Percentiles rank a stretch among this genome's conserved stretches.
Conservation (phyloP, 352 stramenopile genomes). For the Phytopythium cucurbitacearum region DNA sequence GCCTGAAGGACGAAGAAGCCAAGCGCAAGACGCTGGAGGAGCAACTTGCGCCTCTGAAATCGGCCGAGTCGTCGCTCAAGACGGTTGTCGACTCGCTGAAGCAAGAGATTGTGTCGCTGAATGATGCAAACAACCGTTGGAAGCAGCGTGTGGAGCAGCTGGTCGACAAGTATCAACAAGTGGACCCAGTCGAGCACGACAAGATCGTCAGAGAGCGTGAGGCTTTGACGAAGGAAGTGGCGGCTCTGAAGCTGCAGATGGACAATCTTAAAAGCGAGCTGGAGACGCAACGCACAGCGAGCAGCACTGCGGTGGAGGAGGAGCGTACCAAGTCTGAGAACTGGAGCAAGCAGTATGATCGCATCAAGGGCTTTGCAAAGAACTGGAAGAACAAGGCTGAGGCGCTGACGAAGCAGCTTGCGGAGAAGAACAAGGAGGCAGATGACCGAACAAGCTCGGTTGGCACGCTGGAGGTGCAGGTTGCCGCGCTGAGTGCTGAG, state of each 20-base stretch:
- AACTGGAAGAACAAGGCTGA: constrained; percentile 81
- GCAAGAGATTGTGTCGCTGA: constrained; percentile 54
- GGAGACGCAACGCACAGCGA: constrained; percentile 35
- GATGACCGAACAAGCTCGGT: constrained; percentile 42
- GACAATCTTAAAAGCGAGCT: constrained; percentile 37
- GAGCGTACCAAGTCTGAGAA: constrained; percentile 68
- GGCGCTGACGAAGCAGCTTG: constrained; percentile 50
- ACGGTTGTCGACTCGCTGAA: constrained; percentile 52
- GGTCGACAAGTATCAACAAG: constrained; percentile 81
- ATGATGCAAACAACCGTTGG: constrained; percentile 67
- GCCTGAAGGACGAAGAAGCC: constrained; percentile 47
- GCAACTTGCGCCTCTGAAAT: constrained; percentile 49
- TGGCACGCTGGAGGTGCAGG: constrained; percentile 29
- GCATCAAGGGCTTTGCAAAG: constrained; percentile 80
- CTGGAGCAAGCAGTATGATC: constrained; percentile 69
- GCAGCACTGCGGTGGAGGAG: constrained; percentile 49
- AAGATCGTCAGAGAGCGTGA: constrained; percentile 63
- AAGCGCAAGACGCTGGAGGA: constrained; percentile 42
- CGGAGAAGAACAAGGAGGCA: constrained; percentile 61
- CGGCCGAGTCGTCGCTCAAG: constrained; percentile 36
- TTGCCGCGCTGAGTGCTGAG: constrained; percentile 25
- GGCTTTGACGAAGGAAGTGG: constrained; percentile 39
- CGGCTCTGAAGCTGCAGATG: constrained; percentile 36
- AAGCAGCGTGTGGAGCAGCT: constrained; percentile 78
- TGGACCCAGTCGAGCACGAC: constrained; percentile 70